Conservation (phyloP, 2,329 filamentous ascomycete genomes). For the Trichophyton equinum region DNA sequence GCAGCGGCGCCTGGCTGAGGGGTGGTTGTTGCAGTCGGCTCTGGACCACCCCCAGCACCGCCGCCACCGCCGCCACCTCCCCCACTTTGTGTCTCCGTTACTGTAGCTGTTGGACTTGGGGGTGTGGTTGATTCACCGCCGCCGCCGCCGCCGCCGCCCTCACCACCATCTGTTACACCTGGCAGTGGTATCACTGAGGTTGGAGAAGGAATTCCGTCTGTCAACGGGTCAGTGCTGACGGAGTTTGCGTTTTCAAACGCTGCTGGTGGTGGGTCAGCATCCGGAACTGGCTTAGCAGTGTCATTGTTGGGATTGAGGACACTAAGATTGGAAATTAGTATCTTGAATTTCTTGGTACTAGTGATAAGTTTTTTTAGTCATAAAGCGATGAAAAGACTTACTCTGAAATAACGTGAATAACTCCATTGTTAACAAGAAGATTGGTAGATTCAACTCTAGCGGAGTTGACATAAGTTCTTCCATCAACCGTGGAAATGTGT, state of each 20-base stretch:
- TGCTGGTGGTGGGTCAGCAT: conserved; percentile 30
- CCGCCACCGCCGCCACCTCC: neutral
- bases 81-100: neutral
- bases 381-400: conserved; percentile 21
- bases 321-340: conserved; percentile 18
- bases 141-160: conserved; percentile 10
- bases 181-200: conserved; percentile 24
- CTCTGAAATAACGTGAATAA: conserved; percentile 48
- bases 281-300: conserved; percentile 32
- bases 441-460: conserved; percentile 40
- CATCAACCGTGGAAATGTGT: conserved; percentile 33
- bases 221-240: conserved; percentile 42
- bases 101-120: neutral
- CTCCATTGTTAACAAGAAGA: conserved; percentile 43
- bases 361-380: neutral
- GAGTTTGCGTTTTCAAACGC: conserved; percentile 44
- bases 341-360: neutral
- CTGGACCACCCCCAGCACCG: neutral
- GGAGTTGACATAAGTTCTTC: conserved; percentile 39
- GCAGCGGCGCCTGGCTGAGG: conserved; percentile 24
- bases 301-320: conserved; percentile 47
- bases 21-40: conserved; percentile 12
- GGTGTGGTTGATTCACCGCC: neutral
- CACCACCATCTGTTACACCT: conserved; percentile 20
- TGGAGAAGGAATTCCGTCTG: conserved; percentile 39